Conservation (phyloP, 805 yeast genomes). For the Kuraishia piskuri region DNA sequence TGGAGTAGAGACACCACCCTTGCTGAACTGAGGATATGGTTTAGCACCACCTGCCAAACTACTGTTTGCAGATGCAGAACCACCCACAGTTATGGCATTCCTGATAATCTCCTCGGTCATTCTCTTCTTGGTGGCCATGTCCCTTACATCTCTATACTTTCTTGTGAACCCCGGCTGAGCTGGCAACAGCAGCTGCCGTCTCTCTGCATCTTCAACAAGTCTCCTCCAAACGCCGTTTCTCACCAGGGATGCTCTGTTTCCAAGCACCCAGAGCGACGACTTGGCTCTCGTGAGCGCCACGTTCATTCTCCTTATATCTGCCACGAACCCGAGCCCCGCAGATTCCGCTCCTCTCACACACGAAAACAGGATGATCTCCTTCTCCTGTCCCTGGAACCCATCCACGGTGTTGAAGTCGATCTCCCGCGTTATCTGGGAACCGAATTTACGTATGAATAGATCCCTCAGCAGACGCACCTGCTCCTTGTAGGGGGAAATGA, state of each 20-base stretch:
- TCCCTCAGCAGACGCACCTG: slow-evolving; percentile 58
- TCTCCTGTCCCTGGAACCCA: slow-evolving; percentile 98
- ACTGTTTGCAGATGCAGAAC: too few relatives aligned
- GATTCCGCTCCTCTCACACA: slow-evolving; percentile 84
- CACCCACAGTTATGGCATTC: not conserved
- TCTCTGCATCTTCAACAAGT: slow-evolving; percentile 56
- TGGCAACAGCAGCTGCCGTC: slow-evolving; percentile 25
- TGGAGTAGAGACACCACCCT: too few relatives aligned
- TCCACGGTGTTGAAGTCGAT: slow-evolving; percentile 93
- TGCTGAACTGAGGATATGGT: too few relatives aligned
- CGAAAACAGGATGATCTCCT: slow-evolving; percentile 86
- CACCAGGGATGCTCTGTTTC: slow-evolving; percentile 59
- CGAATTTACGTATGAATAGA: slow-evolving; percentile 51
- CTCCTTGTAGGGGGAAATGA: slow-evolving; percentile 92
- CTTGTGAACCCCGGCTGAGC: slow-evolving; percentile 19
- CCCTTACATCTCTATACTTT: not conserved
- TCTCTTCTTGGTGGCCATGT: not conserved
- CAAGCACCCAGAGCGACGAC: slow-evolving; percentile 87
- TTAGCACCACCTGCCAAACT: too few relatives aligned
- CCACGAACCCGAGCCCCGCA: slow-evolving; percentile 75
- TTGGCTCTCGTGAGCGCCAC: slow-evolving; percentile 94
- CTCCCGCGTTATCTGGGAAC: slow-evolving; percentile 49
- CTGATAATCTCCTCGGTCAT: not conserved
- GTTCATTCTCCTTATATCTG: slow-evolving; percentile 91
- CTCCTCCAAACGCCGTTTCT: slow-evolving; percentile 67